A percentile compares a stretch with the other conserved stretches of the same genome.
Conservation (phyloP, 768 basidiomycete genomes). For the Lactarius vividus region DNA sequence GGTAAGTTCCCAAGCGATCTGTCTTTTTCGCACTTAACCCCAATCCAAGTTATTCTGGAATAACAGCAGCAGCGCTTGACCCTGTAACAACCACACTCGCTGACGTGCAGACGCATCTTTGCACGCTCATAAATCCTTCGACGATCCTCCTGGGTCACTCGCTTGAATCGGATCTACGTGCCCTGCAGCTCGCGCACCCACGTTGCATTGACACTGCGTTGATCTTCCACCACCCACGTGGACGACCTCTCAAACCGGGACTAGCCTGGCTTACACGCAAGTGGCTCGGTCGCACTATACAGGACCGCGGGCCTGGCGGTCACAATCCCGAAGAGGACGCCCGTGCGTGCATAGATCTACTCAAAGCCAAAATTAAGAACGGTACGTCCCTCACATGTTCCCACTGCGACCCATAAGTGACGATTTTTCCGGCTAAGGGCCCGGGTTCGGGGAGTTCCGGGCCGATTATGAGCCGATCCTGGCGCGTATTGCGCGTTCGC, state of each 20-base stretch:
- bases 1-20: slow-evolving; percentile 42
- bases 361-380: slow-evolving; percentile 75
- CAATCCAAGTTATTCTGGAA: slow-evolving; percentile 82
- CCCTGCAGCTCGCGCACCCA: slow-evolving; percentile 83
- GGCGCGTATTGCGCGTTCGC: slow-evolving; percentile 70
- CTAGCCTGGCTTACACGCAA: slow-evolving; percentile 96
- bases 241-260: slow-evolving; percentile 90
- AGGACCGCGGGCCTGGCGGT: slow-evolving; percentile 76
- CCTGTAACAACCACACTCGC: slow-evolving; percentile 74
- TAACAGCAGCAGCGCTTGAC: slow-evolving; percentile 70
- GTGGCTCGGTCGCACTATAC: slow-evolving; percentile 90
- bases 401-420: not conserved
- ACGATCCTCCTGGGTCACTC: slow-evolving; percentile 93
- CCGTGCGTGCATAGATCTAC: slow-evolving; percentile 77
- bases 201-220: slow-evolving; percentile 90
- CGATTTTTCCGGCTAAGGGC: slow-evolving; percentile 37
- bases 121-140: slow-evolving; percentile 58
- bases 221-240: slow-evolving; percentile 88
- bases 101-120: slow-evolving; percentile 71
- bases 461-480: slow-evolving; percentile 86
- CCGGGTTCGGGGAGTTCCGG: slow-evolving; percentile 83
- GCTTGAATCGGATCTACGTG: slow-evolving; percentile 89
- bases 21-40: not conserved
- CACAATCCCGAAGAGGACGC: slow-evolving; percentile 97
- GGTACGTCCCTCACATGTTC: slow-evolving; percentile 40